A percentile compares a stretch with the other conserved stretches of the same genome.
Evolutionary conservation across 306 rosid genomes (phyloP).

Genomic region (Trifolium dubium): DNA sequence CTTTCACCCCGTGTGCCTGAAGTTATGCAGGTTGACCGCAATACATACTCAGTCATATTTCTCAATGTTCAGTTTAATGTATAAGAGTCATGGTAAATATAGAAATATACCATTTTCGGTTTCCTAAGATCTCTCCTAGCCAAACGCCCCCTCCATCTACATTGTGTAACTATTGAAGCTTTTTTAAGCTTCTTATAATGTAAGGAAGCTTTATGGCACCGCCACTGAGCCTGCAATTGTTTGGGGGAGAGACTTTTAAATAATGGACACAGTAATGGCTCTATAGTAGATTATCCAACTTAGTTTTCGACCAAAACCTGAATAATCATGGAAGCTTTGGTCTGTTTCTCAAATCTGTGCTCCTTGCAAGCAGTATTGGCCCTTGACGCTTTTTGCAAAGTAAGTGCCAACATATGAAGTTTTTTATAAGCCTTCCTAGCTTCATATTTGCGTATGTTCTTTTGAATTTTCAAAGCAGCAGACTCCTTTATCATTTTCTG

Average conservation of each 20-base stretch:
- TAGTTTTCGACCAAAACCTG: conserved; percentile 61
- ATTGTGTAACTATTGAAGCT: conserved; percentile 76
- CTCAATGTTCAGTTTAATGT: conserved; percentile 26
- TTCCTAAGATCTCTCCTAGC: conserved; percentile 86
- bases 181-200: conserved; percentile 80
- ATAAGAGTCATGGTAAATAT: conserved; percentile 30
- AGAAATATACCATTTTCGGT: conserved; percentile 78
- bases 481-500: conserved; percentile 72
- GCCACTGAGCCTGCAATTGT: conserved; percentile 82
- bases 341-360: conserved; percentile 73
- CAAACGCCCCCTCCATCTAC: conserved; percentile 83
- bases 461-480: conserved; percentile 87
- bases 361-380: conserved; percentile 78
- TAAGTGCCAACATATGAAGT: conserved; percentile 64
- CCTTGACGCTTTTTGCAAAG: conserved; percentile 84
- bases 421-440: conserved; percentile 67
- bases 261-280: conserved; percentile 16
- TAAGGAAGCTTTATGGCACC: conserved; percentile 71
- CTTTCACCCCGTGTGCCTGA: conserved; percentile 16
- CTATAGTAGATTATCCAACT: conserved; percentile 33
- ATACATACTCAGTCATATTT: conserved; percentile 16
- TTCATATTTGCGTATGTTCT: conserved; percentile 61
- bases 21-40: conserved; percentile 19
- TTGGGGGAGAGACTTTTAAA: conserved; percentile 35
- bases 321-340: conserved; percentile 75